Percentiles rank a stretch among this genome's conserved stretches.
These are phyloP conservation scores for Amanita brunnescens DNA, from an alignment of 768 basidiomycete genomes.

Conservation along the genomic window DNA sequence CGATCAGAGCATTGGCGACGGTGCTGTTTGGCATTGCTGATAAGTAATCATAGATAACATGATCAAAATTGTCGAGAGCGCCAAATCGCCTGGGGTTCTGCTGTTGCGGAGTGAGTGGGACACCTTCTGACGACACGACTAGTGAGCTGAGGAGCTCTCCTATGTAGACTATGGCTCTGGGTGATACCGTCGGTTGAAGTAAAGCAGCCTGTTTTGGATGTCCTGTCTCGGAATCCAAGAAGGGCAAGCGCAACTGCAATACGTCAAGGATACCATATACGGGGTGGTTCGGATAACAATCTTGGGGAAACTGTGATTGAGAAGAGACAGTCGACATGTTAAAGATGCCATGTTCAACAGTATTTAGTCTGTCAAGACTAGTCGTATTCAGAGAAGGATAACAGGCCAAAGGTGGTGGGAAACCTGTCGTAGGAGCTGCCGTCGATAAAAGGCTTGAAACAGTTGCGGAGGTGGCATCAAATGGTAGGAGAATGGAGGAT, in stretches of 20 bases:
- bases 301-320: constrained; percentile 32
- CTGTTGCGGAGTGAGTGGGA: constrained; percentile 21
- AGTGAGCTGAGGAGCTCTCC: constrained; percentile 43
- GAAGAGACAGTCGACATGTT: constrained; percentile 28
- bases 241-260: constrained; percentile 50
- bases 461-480: constrained; percentile 38
- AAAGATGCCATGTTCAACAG: constrained; percentile 45
- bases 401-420: constrained; percentile 55
- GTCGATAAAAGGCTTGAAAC: constrained; percentile 31
- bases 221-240: constrained; percentile 33
- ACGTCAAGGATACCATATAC: constrained; percentile 58
- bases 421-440: constrained; percentile 30
- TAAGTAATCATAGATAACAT: constrained; percentile 51
- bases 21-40: constrained; percentile 34
- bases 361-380: constrained; percentile 33
- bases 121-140: constrained; percentile 25
- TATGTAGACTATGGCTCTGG: constrained; percentile 44
- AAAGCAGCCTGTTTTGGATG: constrained; percentile 42
- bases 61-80: constrained; percentile 42
- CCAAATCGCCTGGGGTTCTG: constrained; percentile 47
- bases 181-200: constrained; percentile 32
- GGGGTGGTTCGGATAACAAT: constrained; percentile 49
- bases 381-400: constrained; percentile 40
- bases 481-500: constrained; percentile 47
- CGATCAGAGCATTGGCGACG: constrained; percentile 38